Evolutionary conservation across 2,329 filamentous ascomycete genomes (phyloP), one percentile per base, ranked within the genome.

Genomic region (Hymenoscyphus linearis): DNA sequence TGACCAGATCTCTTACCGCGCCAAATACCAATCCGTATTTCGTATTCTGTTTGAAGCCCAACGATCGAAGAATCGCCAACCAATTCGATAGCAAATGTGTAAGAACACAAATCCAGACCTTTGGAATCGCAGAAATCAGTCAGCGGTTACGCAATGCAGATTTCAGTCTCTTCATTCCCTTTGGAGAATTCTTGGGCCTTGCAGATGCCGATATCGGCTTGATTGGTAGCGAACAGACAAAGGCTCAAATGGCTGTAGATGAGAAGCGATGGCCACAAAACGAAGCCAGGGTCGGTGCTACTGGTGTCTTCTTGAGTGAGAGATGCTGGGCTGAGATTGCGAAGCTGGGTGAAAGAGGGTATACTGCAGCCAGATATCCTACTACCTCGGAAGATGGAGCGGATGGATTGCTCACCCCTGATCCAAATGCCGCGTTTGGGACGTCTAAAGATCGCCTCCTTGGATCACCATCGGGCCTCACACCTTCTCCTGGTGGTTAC

Each of bases 31-130:
- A 99, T 71, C 85, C 89, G 0, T 99, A 99, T 76, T 98, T 97
- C 69, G 85, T 99, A 52, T 97, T 99, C 76, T 99, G 95, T 71
- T 77, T 99, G 65, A 99, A 99, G 76, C 93, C 95, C 25, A 99
- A 99, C 69, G 95, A 99, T 73, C 85, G 95, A 58, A 87, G 95
- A 56, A 99, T 99, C 67, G 93, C 95, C 64, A 99, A 99, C 68
- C 95, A 99, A 72, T 99, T 98, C 69, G 95, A 99, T 75, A 97
- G 92, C 82, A 98, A 98, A 76, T 99, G 95, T 73, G 95, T 99
- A 25, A 87, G 95, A 3, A 90, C 90, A 12, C 95, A 99, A 73
- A 84, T 99, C 1, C 93, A 98, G 72, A 96, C 92, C 0, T 91
- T 98, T 68, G 95, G 95, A 35, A 96, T 99, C 70, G 93, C 93